Base-by-base conservation (phyloP, 176 grass and related monocot genomes). In the Triticum turgidum region DNA sequence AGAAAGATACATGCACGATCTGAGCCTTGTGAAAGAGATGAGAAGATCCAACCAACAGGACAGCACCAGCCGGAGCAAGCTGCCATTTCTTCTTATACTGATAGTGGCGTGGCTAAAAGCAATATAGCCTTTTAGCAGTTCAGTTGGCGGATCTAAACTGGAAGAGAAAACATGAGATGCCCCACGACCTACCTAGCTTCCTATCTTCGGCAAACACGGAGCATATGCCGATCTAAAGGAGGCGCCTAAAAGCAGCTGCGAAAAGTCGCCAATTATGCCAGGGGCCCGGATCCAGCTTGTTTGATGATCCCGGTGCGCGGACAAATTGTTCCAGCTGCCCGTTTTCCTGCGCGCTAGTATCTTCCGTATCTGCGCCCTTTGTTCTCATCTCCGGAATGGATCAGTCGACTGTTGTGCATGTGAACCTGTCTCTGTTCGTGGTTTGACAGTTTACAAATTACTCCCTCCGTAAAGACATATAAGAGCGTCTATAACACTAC, bases 201-300 rank as follows among this genome's bases (percentile, higher is more conserved):
- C 51, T 44, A 79, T 30, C 83, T 77, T 79, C 65, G 32, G 76
- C n/a, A 62, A 72, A 24, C 84, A 44, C 15, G 22, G 65, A 29
- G 32, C 34, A 30, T 41, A 5, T 10, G 54, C 54, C 54, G 54
- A 32, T 62, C 54, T 58, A 58, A 21, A 21, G 58, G 76, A 61
- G 68, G 30, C 38, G 65, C 69, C 41, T n/a, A 30, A 33, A 51
- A 39, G 32, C 54, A 75, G 35, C 37, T 21, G 69, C 33, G 15
- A 84, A 45, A 44, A 74, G 45, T 69, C 29, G 6, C 12, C 67
- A 83, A 61, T 73, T 73, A 41, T 61, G 71, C 12, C 30, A 56
- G 13, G 67, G 67, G 0, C 62, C 79, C 58, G 20, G 65, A 69
- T 83, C 32, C 66, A 37, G 51, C 49, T 22, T 39, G 12, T 44